Base-by-base conservation (phyloP, 441 rosid species). In the Euphorbia schlechtendalii region DNA sequence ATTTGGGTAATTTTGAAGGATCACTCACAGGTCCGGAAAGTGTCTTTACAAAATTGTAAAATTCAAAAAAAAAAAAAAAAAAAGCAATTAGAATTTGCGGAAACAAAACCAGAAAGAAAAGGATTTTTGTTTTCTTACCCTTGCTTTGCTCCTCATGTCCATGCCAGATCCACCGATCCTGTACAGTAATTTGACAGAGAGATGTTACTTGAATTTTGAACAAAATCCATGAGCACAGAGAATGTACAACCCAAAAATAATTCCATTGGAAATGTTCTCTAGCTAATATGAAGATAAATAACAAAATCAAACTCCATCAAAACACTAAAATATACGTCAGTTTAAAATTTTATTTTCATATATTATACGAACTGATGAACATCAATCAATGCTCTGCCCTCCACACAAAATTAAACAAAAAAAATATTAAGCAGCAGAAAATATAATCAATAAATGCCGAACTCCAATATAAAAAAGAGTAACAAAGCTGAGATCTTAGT, bases 131-230 rank as follows among this genome's bases (percentile, higher is more conserved):
- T 21, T 61, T 5, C 49, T 46, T 61, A 86, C 96, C 80, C 80
- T 86, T 43, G 80, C 96, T 74, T 89, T 86, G 84, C 96, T 86
- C 62, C 93, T 80, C 79, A 89, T 2, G 41, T 83, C 96, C 80
- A 85, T 63, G 11, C 92, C 93, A 48, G 96, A 80, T 41, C 96
- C 96, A 32, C 87, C 96, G 56, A 86, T 81, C 96, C 96, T 88
- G 69, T 63, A 27, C 21, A 40, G 28, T 11, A 49, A 68, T 56
- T 46, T 61, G 25, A 12, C 25, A 13, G 8, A 12, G 17, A 69
- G 22, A 56, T 24, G 13, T 18, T 41, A 41, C 5, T 34, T n/a
- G 27, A 38, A 38, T 38, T 38, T 38, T 7, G 36, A 22, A 21
- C 10, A 32, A 56, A 28, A 30, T 34, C 32, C 43, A 57, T 30